Evolutionary conservation across 192 early-diverging fungal species (phyloP).

Genomic region (Diversispora epigaea): DNA sequence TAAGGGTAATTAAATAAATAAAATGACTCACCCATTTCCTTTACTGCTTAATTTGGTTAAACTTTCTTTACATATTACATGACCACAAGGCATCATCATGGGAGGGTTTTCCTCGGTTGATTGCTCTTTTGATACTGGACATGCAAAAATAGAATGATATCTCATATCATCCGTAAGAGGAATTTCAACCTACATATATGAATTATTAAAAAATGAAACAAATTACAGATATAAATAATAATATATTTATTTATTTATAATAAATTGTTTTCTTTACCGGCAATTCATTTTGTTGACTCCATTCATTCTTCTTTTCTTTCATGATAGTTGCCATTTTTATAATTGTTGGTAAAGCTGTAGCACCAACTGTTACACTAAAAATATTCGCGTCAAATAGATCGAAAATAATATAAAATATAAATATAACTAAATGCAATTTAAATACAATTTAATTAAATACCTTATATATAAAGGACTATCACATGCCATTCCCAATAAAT

Average conservation of each 20-base stretch:
- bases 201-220: background rate
- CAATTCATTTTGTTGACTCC: slow-evolving; percentile 89
- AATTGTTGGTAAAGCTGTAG: slow-evolving; percentile 86
- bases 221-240: background rate
- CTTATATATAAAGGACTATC: slow-evolving; percentile 74
- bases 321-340: slow-evolving; percentile 88
- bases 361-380: slow-evolving; percentile 71
- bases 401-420: background rate
- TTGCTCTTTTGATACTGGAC: slow-evolving; percentile 96
- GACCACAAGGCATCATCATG: slow-evolving; percentile 97
- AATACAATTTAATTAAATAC: slow-evolving; percentile 40
- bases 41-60: slow-evolving; percentile 78
- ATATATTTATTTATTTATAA: background rate
- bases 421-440: slow-evolving; percentile 28
- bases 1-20: background rate
- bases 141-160: slow-evolving; percentile 95
- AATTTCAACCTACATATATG: slow-evolving; percentile 70
- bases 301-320: slow-evolving; percentile 83
- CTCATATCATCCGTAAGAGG: slow-evolving; percentile 80
- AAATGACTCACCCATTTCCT: slow-evolving; percentile 53
- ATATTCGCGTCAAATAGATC: background rate
- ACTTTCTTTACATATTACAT: slow-evolving; percentile 92
- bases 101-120: slow-evolving; percentile 92
- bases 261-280: slow-evolving; percentile 51
- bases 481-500: slow-evolving; percentile 65